phyloP scores from a whole-genome alignment of 768 basidiomycete species.

The Asterophora parasitica region DNA sequence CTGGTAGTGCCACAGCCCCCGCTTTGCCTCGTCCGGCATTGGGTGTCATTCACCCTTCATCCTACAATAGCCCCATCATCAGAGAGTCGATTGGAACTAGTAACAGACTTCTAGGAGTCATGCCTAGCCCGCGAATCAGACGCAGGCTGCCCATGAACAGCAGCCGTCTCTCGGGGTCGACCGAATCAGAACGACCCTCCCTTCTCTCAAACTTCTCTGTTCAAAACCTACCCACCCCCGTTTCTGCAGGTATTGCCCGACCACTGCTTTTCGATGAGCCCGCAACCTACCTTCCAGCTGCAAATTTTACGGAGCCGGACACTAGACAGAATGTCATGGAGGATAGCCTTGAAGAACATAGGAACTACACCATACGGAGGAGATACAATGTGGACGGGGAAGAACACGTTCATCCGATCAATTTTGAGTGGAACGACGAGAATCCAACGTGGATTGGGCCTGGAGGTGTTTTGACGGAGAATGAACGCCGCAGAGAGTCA shows the following conservation, averaged over 20 bases:
- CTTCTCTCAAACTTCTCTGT: conserved; percentile 38
- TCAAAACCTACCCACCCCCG: conserved; percentile 33
- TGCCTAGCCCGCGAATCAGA: conserved; percentile 19
- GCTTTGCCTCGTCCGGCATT: conserved; percentile 15
- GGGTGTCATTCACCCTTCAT: conserved; percentile 14
- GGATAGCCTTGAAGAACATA: conserved; percentile 17
- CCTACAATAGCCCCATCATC: not conserved
- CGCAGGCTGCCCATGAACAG: conserved; percentile 16
- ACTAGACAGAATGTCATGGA: conserved; percentile 2
- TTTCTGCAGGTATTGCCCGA: conserved; percentile 24
- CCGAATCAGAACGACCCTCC: conserved; percentile 31
- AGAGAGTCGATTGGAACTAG: not conserved
- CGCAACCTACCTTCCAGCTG: conserved; percentile 24
- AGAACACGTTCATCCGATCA: conserved; percentile 35
- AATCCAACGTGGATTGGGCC: conserved; percentile 17
- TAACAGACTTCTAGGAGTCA: conserved; percentile 5
- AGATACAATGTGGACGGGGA: conserved; percentile 32
- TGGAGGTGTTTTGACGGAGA: not conserved
- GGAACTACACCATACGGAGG: conserved; percentile 33
- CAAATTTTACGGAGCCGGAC: conserved; percentile 9
- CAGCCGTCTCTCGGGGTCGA: conserved; percentile 21
- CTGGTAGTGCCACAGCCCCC: not conserved
- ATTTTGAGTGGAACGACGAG: conserved; percentile 35
- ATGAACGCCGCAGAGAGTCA: conserved; percentile 9
- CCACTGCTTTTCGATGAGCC: conserved; percentile 40